Conservation (phyloP, 1,139 yeast genomes). For the Lodderomyces elongisporus region DNA sequence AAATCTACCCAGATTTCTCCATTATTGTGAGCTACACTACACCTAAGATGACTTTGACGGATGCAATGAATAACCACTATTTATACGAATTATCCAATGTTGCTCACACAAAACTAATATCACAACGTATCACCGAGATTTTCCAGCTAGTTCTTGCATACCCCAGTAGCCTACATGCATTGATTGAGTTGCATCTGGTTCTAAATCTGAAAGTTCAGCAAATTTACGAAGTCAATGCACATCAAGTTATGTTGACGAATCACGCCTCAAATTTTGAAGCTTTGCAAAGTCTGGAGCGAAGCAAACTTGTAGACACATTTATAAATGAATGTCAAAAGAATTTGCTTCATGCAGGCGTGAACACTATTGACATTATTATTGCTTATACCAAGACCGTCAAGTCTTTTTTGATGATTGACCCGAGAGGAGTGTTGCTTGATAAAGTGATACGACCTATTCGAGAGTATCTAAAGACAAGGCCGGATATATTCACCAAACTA, state of each 20-base stretch:
- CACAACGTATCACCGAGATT: constrained; percentile 57
- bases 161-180: constrained; percentile 56
- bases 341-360: constrained; percentile 75
- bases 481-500: constrained; percentile 65
- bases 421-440: constrained; percentile 78
- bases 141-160: constrained; percentile 56
- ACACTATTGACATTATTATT: constrained; percentile 68
- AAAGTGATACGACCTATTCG: constrained; percentile 73
- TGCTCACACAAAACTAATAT: constrained; percentile 42
- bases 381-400: constrained; percentile 69
- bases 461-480: constrained; percentile 59
- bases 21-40: constrained; percentile 19
- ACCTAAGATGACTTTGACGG: constrained; percentile 7
- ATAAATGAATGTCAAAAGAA: constrained; percentile 44
- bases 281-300: constrained; percentile 30
- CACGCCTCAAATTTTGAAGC: not conserved
- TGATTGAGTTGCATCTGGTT: constrained; percentile 59
- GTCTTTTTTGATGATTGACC: constrained; percentile 74
- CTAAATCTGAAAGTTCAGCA: constrained; percentile 20
- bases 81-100: constrained; percentile 33
- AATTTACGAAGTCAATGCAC: not conserved
- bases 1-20: constrained; percentile 36
- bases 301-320: constrained; percentile 52
- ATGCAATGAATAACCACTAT: constrained; percentile 16
- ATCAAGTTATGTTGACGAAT: not conserved